Conservation (phyloP, 2,329 filamentous ascomycete species). For the Ceratocystis diversiconidia region DNA sequence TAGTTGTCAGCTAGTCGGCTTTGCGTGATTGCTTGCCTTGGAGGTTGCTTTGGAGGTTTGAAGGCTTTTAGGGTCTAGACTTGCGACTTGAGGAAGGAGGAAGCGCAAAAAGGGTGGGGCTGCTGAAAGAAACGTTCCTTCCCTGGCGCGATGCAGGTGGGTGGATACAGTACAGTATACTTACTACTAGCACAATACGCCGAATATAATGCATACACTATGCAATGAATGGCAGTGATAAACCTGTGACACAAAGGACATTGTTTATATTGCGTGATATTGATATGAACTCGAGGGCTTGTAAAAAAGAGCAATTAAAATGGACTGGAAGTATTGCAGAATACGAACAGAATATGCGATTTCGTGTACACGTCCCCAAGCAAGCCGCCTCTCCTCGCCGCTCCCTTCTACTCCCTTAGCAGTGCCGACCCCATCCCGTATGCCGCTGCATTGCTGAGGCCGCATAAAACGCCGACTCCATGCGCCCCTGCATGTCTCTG, state of each 20-base stretch:
- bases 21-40: no score
- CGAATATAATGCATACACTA: no score
- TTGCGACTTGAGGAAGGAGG: neutral
- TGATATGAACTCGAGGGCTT: neutral
- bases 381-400: neutral
- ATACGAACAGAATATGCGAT: no score
- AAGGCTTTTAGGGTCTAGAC: neutral
- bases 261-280: neutral
- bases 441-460: neutral
- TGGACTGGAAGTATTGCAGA: neutral
- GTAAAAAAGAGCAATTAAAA: neutral
- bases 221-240: no score
- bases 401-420: neutral
- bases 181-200: neutral
- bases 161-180: neutral
- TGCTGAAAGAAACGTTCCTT: neutral
- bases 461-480: conserved; percentile 28
- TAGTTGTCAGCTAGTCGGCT: no score
- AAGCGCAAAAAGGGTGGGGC: neutral
- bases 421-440: conserved; percentile 5
- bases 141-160: neutral
- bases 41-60: neutral
- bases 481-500: conserved; percentile 40
- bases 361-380: no score
- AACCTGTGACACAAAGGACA: neutral